A percentile compares a stretch with the other conserved stretches of the same genome.
phyloP scores from a whole-genome alignment of 306 rosid species.

The Cajanus cajan region DNA sequence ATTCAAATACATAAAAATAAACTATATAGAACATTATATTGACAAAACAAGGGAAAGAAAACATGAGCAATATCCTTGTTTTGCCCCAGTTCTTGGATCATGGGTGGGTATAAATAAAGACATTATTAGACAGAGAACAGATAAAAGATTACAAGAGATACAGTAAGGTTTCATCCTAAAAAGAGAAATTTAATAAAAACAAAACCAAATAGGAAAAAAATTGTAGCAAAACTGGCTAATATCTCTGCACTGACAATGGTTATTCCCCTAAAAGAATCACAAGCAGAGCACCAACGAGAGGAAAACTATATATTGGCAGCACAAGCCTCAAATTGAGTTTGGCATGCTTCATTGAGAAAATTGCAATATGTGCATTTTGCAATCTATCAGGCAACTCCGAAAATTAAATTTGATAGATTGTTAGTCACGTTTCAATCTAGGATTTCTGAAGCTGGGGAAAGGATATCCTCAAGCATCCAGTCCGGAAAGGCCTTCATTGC shows the following conservation, averaged over 20 bases:
- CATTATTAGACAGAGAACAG: background rate
- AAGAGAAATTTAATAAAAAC: background rate
- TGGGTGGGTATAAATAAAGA: background rate
- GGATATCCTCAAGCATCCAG: no score
- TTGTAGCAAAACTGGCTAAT: background rate
- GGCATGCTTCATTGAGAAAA: background rate
- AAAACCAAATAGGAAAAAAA: background rate
- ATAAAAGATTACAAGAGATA: background rate
- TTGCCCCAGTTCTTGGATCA: background rate
- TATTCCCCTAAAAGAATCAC: constrained; percentile 7
- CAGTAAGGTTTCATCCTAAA: constrained; percentile 10
- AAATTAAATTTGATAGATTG: no score
- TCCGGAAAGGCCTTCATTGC: no score
- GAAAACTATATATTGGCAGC: background rate
- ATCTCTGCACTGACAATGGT: background rate
- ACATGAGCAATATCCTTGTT: background rate
- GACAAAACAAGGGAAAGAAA: constrained; percentile 9
- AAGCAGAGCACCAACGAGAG: background rate
- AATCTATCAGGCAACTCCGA: background rate
- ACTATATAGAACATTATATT: background rate
- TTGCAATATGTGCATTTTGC: background rate
- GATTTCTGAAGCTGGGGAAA: no score
- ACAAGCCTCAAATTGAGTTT: background rate
- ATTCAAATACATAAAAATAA: background rate
- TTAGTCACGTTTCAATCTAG: no score